phyloP scores from a whole-genome alignment of 495 filamentous ascomycete species.

The Penicillium egyptiacum region DNA sequence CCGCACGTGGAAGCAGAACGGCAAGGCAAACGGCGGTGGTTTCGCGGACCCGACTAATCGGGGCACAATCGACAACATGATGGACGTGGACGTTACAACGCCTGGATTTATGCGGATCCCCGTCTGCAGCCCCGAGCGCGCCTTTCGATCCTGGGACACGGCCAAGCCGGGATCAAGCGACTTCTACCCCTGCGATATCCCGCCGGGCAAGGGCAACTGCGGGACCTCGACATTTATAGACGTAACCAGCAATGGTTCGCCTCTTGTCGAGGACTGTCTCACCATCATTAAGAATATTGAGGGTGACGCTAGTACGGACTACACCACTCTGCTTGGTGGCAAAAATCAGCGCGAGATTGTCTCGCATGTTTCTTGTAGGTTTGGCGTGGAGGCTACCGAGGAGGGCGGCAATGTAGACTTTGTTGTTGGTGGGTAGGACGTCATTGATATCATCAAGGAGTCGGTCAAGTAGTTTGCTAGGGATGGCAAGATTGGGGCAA shows the following conservation, averaged over 20 bases:
- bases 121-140: slow-evolving; percentile 26
- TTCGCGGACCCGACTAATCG: slow-evolving; percentile 20
- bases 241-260: slow-evolving; percentile 30
- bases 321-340: neutral
- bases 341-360: slow-evolving; percentile 14
- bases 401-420: slow-evolving; percentile 15
- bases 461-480: slow-evolving; percentile 21
- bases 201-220: slow-evolving; percentile 22
- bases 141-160: slow-evolving; percentile 21
- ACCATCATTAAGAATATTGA: slow-evolving; percentile 36
- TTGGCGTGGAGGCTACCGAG: slow-evolving; percentile 9
- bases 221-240: slow-evolving; percentile 27
- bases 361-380: slow-evolving; percentile 18
- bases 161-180: slow-evolving; percentile 5
- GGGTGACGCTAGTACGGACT: slow-evolving; percentile 6
- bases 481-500: slow-evolving; percentile 27
- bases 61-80: slow-evolving; percentile 20
- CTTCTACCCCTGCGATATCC: slow-evolving; percentile 32
- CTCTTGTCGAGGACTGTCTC: slow-evolving; percentile 29
- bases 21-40: slow-evolving; percentile 27
- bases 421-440: slow-evolving; percentile 26
- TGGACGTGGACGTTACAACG: slow-evolving; percentile 25
- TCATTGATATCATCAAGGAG: slow-evolving; percentile 29
- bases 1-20: slow-evolving; percentile 18
- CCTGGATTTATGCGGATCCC: slow-evolving; percentile 34